Base-by-base conservation (phyloP, 371 early-diverging fungal genomes). In the Batkoa obscura region DNA sequence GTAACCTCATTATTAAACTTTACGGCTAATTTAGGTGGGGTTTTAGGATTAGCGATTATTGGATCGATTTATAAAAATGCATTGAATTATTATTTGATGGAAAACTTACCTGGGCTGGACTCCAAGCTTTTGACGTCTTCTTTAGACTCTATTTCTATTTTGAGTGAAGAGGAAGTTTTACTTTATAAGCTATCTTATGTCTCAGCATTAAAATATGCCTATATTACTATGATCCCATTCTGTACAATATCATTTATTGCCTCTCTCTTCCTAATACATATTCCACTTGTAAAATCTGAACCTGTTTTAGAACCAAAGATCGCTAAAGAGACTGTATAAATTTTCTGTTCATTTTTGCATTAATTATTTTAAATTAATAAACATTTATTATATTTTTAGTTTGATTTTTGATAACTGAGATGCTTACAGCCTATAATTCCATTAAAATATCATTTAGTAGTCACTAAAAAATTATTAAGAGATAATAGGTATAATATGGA, bases 1-100 rank as follows among this genome's bases (percentile, higher is more conserved):
- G 77, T 72, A 32, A 83, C 85, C 3, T 67, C 81, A 1, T 60
- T 74, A 49, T 70, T 71, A 45, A 67, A 70, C 43, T 81, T 85
- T 62, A 71, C 72, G 61, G 74, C 77, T 59, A 70, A 68, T 56
- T 68, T 77, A 58, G 80, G 79, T 35, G 70, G 72, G 4, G 71
- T 74, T 42, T 66, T 83, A 59, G 78, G 79, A 17, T 63, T 80
- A 42, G 76, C 78, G 34, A 66, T 68, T 58, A 68, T 47, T 61
- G 67, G 52, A 9, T 13, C 37, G n/a, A 31, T 51, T 23, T 51
- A 51, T 17, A 51, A 51, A n/a, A 12, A 32, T 12, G n/a, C 38
- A 5, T 23, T 37, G 3, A 39, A 10, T 4, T 3, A 3, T 13
- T 3, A 34, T 17, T 6, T 51, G 3, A 12, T 33, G 8, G 13